Base-by-base conservation (phyloP, 179 eudicot species). In the Heliamphora pulchella region DNA sequence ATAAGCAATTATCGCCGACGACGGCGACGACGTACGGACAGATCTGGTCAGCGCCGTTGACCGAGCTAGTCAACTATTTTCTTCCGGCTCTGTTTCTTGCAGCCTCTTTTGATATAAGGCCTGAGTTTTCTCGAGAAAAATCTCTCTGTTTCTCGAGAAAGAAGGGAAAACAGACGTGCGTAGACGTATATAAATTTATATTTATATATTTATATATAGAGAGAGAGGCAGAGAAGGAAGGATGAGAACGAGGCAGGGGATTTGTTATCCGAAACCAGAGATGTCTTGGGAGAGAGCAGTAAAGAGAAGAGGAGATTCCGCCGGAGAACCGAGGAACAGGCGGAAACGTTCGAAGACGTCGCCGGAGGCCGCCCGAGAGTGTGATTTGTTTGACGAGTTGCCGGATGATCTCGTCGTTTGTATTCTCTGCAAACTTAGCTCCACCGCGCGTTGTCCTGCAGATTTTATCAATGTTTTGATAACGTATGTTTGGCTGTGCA, bases 231-330 rank as follows among this genome's bases (percentile, higher is more conserved):
- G 58, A 31, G 46, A 67, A 43, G 76, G 17, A 90, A 31, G 31
- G 31, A 31, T 90, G 93, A 90, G 91, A 78, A 90, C 96, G 14
- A 87, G 91, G 80, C 84, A 88, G 50, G 91, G 93, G 61, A 7
- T 85, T 43, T 83, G 80, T 74, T 86, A 86, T 81, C 82, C 84
- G 1, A 81, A 74, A 74, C 64, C 78, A 66, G 73, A 82, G 44
- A 79, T 71, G 81, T 63, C 65, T 22, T 48, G 15, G 47, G 71
- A 31, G 31, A 74, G 74, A 71, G 11, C 43, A 8, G 69, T 48
- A 15, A 61, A 50, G 10, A 44, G 59, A 39, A 51, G 31, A 41
- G 0, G 68, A 67, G 80, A 1, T 68, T 68, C 53, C 14, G 66
- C 43, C 18, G 44, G 68, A 55, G 17, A 76, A n/a, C 13, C 20